phyloP scores from a whole-genome alignment of 148 eudicot genomes.

The Pouteria glomerata region DNA sequence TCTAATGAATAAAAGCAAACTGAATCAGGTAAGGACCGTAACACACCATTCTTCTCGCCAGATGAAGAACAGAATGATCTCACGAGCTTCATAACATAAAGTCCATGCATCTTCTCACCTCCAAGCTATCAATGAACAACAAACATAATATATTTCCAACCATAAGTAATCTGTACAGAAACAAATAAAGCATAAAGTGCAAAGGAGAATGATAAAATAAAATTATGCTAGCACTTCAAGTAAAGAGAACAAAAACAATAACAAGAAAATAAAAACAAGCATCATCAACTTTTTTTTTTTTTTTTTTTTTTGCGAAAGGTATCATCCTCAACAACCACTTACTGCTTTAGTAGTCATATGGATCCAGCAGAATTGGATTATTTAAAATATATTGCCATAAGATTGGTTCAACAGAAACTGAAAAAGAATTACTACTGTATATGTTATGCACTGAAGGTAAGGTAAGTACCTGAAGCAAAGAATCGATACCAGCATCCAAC shows the following conservation, averaged over 20 bases:
- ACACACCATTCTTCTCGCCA: slow-evolving; percentile 56
- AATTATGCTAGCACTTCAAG: too few relatives aligned
- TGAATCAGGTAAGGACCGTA: slow-evolving; percentile 2
- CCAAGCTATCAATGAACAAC: slow-evolving; percentile 40
- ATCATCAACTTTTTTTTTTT: too few relatives aligned
- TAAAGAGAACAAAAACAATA: too few relatives aligned
- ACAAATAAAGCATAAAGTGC: background rate
- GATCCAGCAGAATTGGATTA: background rate
- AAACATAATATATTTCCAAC: slow-evolving; percentile 3
- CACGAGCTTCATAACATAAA: slow-evolving; percentile 83
- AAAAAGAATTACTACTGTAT: background rate
- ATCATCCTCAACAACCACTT: background rate
- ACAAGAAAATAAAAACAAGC: too few relatives aligned
- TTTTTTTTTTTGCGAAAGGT: too few relatives aligned
- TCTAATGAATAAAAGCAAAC: background rate
- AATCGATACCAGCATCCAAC: slow-evolving; percentile 79
- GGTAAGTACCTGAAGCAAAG: slow-evolving; percentile 83
- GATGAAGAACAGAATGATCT: slow-evolving; percentile 88
- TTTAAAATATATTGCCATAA: background rate
- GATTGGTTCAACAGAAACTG: background rate
- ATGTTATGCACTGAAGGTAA: slow-evolving; percentile 1
- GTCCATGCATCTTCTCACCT: slow-evolving; percentile 82
- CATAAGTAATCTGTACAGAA: background rate
- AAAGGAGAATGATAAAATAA: background rate
- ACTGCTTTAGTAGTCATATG: background rate